Conservation (phyloP, 495 filamentous ascomycete species). For the Aspergillus indologenus region DNA sequence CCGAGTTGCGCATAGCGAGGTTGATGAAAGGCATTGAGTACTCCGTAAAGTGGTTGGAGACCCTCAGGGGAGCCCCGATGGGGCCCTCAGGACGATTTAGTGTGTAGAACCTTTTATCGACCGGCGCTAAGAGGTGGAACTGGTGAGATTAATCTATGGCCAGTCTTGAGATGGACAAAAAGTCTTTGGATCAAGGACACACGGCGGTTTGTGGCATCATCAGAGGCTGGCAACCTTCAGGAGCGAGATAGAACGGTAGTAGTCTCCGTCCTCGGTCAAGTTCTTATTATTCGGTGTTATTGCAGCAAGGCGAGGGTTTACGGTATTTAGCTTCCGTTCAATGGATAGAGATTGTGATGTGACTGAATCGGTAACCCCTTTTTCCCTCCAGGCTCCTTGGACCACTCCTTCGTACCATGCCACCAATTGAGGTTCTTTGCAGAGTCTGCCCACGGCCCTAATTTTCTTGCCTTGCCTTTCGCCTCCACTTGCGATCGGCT, state of each 20-base stretch:
- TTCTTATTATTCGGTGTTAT: background rate
- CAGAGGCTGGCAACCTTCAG: background rate
- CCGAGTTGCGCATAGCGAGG: conserved; percentile 3
- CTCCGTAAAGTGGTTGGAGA: conserved; percentile 5
- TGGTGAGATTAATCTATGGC: conserved; percentile 17
- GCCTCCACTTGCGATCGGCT: background rate
- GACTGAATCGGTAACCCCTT: background rate
- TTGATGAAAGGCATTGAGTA: too few relatives aligned
- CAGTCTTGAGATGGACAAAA: background rate
- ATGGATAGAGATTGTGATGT: background rate
- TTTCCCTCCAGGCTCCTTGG: background rate
- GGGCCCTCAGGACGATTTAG: conserved; percentile 1
- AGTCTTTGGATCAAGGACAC: background rate
- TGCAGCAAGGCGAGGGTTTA: background rate
- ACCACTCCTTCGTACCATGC: background rate
- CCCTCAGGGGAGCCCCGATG: conserved; percentile 5
- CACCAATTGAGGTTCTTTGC: background rate
- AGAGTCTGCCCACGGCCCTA: background rate
- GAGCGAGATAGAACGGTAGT: background rate
- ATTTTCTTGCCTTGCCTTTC: too few relatives aligned
- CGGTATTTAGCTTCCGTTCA: too few relatives aligned
- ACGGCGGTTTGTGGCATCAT: background rate
- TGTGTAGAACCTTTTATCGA: conserved; percentile 9
- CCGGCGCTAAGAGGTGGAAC: conserved; percentile 16
- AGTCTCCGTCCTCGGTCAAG: background rate